Base-by-base conservation (phyloP, 306 rosid genomes). In the Cucurbita argyrosperma region DNA sequence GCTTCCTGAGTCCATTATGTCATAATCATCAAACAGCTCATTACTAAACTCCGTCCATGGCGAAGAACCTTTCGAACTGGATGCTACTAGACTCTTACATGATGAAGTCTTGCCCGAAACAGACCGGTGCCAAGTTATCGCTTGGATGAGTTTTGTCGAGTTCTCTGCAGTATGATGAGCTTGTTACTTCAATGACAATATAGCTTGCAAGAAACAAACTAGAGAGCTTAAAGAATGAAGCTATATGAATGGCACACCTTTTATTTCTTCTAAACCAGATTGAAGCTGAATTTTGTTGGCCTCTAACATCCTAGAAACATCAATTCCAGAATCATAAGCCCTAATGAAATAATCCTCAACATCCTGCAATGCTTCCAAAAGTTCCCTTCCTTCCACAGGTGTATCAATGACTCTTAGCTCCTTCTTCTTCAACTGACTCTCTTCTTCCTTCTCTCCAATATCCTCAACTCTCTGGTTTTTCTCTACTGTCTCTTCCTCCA, bases 1-100 rank as follows among this genome's bases (percentile, higher is more conserved):
- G 80, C 96, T 89, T 79, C 97, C 99, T 3, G 99, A 89, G 65
- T 77, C 86, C 99, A 95, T 94, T 80, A 96, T 91, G 56, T 88
- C 96, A 61, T 82, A 87, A 81, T 89, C 96, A 45, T 95, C 96
- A 43, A 91, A 89, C 5, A 95, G 84, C 46, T 89, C 96, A 66
- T 95, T 95, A 71, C 80, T 84, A 81, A 81, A 91, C 74, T 95
- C 96, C 3, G 84, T 88, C 97, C 95, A 88, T 12, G 84, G 76
- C 21, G 90, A 76, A 62, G 92, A 87, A 75, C 80, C 79, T 76
- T 81, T 89, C 19, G 83, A 66, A 82, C 85, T 82, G 52, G 96
- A 85, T 71, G 85, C 88, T 70, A 89, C 85, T 0, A 89, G 88
- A 82, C 96, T 95, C 86, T 91, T 91, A 80, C 99, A 88, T 10